Base-by-base conservation (phyloP, 208 protist genomes). In the Lotmaria passim region DNA sequence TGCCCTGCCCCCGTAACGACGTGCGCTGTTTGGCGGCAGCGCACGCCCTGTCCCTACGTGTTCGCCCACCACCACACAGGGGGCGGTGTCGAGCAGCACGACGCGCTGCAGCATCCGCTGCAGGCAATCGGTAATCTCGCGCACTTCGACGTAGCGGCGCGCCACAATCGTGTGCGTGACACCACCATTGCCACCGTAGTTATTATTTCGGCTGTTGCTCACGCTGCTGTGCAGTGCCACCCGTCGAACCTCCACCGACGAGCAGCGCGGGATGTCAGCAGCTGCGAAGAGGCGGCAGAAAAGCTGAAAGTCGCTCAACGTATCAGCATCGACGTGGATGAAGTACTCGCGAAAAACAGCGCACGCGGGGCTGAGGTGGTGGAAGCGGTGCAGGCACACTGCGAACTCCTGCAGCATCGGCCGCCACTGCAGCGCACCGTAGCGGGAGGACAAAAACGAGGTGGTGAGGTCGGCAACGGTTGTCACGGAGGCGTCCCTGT, bases 321-420 rank as follows among this genome's bases (percentile, higher is more conserved):
- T 70, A 19, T 71, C 70, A 2, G 64, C 30, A n/a, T 69, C 62
- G 34, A 69, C 65, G 61, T 81, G 69, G 39, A 81, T 75, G 53
- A 87, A 81, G 74, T 82, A 70, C 57, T 73, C 73, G 3, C 71
- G 69, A 52, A 87, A 87, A 15, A 87, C 59, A 31, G 66, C 74
- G 38, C 77, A 79, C 3, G 80, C 30, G 3, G 82, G 78, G 34
- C 82, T 76, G 33, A 87, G n/a, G 15, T 14, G 26, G 28, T 50
- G 69, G 48, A 81, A 87, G 39, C 48, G 67, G 44, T 83, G 82
- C 15, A 87, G 66, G 14, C 78, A 68, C 33, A 67, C 62, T 0
- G 78, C 73, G 30, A 87, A 65, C 10, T 83, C 82, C 24, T 74
- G 69, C 51, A 87, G 50, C 17, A 77, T 62, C n/a, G 63, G 70